Conservation (phyloP, 495 filamentous ascomycete genomes). For the Annulohypoxylon bovei region DNA sequence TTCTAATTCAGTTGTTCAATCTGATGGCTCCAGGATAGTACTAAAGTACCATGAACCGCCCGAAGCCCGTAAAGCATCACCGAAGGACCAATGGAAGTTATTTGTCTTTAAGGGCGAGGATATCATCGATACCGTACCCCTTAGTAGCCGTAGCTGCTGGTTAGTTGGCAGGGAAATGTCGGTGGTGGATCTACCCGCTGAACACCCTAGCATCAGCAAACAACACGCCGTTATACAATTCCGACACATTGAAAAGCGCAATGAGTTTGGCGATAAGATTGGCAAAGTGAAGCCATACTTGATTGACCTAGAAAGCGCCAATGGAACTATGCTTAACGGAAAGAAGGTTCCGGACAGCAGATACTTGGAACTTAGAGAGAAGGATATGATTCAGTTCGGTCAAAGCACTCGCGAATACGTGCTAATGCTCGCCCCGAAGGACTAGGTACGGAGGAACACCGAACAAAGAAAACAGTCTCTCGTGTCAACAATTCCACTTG, state of each 20-base stretch:
- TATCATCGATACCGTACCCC: constrained; percentile 79
- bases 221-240: constrained; percentile 98
- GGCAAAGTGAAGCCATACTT: constrained; percentile 89
- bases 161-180: constrained; percentile 80
- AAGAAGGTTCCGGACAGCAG: constrained; percentile 75
- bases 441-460: constrained; percentile 39
- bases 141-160: constrained; percentile 85
- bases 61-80: constrained; percentile 87
- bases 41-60: constrained; percentile 97
- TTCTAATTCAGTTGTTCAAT: constrained; percentile 80
- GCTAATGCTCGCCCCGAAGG: constrained; percentile 71
- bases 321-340: constrained; percentile 86
- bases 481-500: constrained; percentile 4
- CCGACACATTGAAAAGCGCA: constrained; percentile 79
- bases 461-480: constrained; percentile 19
- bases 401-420: constrained; percentile 88
- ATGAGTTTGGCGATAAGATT: constrained; percentile 85
- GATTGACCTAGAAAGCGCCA: constrained; percentile 92
- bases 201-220: constrained; percentile 91
- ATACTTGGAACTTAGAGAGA: constrained; percentile 86
- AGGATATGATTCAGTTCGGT: constrained; percentile 90
- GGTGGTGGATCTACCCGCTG: constrained; percentile 84
- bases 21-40: constrained; percentile 72
- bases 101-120: constrained; percentile 92
- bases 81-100: constrained; percentile 82